Evolutionary conservation across 352 stramenopile genomes (phyloP).

Genomic region (Pythium dissotocum): DNA sequence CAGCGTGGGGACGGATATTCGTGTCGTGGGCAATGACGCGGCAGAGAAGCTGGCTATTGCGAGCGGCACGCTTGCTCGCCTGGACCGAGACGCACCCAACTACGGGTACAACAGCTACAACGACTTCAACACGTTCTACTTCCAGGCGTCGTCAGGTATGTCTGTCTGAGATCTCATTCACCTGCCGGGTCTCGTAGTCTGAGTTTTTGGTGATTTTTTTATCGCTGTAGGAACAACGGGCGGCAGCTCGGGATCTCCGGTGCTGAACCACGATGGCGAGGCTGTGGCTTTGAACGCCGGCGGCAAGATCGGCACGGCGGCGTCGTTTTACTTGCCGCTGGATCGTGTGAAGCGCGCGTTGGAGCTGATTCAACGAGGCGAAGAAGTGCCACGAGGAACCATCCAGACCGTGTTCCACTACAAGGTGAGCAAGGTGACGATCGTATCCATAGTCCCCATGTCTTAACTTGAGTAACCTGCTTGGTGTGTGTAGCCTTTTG

Average conservation of each 20-base stretch:
- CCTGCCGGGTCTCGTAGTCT: no score
- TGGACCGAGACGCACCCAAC: slow-evolving; percentile 89
- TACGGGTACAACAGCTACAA: slow-evolving; percentile 92
- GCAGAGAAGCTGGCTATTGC: slow-evolving; percentile 93
- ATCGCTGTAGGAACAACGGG: slow-evolving; percentile 54
- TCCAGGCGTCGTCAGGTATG: slow-evolving; percentile 79
- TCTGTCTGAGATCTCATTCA: no score
- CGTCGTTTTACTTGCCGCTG: slow-evolving; percentile 91
- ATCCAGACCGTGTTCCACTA: slow-evolving; percentile 91
- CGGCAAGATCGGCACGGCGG: slow-evolving; percentile 83
- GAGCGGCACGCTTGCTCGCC: slow-evolving; percentile 87
- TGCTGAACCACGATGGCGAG: slow-evolving; percentile 86
- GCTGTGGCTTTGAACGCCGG: slow-evolving; percentile 92
- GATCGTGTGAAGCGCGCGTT: slow-evolving; percentile 88
- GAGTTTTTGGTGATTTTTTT: slow-evolving; percentile 2
- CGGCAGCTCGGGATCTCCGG: slow-evolving; percentile 87
- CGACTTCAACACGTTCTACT: slow-evolving; percentile 95
- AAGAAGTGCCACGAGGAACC: slow-evolving; percentile 79
- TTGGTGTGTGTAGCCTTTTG: slow-evolving; percentile 58
- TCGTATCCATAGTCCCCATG: no score
- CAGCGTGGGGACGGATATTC: slow-evolving; percentile 91
- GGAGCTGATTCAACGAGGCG: slow-evolving; percentile 69
- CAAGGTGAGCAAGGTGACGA: slow-evolving; percentile 33
- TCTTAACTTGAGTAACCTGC: background rate
- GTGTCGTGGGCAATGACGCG: slow-evolving; percentile 92